Evolutionary conservation across 306 rosid species (phyloP).

Genomic region (Urtica urens): DNA sequence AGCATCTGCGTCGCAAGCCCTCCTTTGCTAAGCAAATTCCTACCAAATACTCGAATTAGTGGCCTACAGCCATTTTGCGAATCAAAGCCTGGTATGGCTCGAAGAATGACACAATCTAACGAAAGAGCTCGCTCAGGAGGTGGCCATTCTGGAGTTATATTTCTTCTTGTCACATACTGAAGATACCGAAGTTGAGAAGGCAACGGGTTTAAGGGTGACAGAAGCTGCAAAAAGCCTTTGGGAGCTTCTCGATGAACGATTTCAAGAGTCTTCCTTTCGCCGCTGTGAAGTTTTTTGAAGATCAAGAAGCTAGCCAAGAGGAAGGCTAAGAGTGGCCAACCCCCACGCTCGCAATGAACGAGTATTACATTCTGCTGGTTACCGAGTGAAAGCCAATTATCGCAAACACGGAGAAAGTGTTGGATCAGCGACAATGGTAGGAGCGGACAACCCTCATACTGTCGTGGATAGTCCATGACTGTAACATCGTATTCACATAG

Average conservation of each 20-base stretch:
- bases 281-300: conserved; percentile 56
- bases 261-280: conserved; percentile 73
- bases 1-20: conserved; percentile 84
- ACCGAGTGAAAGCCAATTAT: conserved; percentile 63
- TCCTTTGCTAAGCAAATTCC: conserved; percentile 70
- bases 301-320: conserved; percentile 63
- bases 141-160: conserved; percentile 78
- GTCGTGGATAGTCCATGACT: conserved; percentile 86
- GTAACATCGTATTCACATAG: conserved; percentile 69
- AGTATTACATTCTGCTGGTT: conserved; percentile 60
- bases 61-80: conserved; percentile 82
- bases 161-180: conserved; percentile 91
- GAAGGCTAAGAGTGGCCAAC: conserved; percentile 90
- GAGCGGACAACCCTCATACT: conserved; percentile 90
- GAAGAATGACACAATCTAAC: conserved; percentile 74
- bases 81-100: conserved; percentile 82
- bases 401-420: conserved; percentile 85
- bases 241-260: conserved; percentile 94
- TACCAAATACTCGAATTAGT: conserved; percentile 70
- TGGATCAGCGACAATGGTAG: conserved; percentile 74
- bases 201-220: conserved; percentile 79
- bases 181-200: conserved; percentile 94
- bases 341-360: conserved; percentile 93
- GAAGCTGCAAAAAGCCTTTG: conserved; percentile 69
- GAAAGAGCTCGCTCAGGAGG: conserved; percentile 90